These are phyloP conservation scores for Solanum rostratum DNA, from an alignment of 257 asterid species.

Conservation along the genomic window DNA sequence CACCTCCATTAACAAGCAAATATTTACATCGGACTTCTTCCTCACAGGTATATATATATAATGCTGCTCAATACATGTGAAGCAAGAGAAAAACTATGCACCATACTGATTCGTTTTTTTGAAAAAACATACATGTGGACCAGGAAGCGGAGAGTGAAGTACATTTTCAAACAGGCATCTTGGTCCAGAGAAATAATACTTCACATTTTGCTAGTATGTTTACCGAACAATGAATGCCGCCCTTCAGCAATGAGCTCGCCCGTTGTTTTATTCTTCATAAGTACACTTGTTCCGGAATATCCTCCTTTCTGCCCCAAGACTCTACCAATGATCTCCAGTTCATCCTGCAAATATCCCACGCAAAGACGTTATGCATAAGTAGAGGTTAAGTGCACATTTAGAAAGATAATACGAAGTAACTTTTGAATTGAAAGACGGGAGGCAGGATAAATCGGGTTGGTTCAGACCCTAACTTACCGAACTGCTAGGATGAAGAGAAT, in stretches of 20 bases:
- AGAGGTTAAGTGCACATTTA: not conserved
- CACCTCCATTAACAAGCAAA: not conserved
- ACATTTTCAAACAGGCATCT: not conserved
- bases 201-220: constrained; percentile 57
- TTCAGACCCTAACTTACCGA: not conserved
- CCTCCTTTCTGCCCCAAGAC: constrained; percentile 44
- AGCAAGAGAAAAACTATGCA: not conserved
- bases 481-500: not conserved
- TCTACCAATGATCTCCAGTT: constrained; percentile 53
- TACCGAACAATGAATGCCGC: constrained; percentile 63
- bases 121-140: not conserved
- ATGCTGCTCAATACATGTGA: not conserved
- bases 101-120: not conserved
- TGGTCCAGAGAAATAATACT: not conserved
- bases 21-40: not conserved
- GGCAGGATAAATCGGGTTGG: not conserved
- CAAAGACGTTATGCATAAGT: not conserved
- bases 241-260: constrained; percentile 84
- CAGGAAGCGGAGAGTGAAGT: not conserved
- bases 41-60: not conserved
- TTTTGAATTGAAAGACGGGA: not conserved
- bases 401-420: not conserved
- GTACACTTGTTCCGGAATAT: constrained; percentile 53
- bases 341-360: constrained; percentile 47
- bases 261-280: constrained; percentile 50